These are phyloP conservation scores for Condylostoma magnum DNA, from an alignment of 169 alveolate species.

Conservation along the genomic window DNA sequence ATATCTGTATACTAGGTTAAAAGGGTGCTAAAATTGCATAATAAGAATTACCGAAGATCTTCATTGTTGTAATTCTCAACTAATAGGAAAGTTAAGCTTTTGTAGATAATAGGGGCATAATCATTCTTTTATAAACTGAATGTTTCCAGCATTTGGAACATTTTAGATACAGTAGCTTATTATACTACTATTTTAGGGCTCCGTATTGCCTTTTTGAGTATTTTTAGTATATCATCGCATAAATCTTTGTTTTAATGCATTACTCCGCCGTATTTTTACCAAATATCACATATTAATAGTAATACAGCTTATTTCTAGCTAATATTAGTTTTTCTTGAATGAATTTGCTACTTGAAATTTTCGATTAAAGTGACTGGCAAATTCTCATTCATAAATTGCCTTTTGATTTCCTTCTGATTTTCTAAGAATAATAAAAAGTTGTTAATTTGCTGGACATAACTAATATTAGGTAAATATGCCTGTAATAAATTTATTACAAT, in stretches of 20 bases:
- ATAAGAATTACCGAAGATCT: slow-evolving; percentile 70
- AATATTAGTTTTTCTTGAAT: no score
- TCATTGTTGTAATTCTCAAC: slow-evolving; percentile 73
- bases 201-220: slow-evolving; percentile 19
- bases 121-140: slow-evolving; percentile 17
- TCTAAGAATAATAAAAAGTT: no score
- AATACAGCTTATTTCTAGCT: no score
- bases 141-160: slow-evolving; percentile 7
- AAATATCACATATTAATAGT: slow-evolving; percentile 22
- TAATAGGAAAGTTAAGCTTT: slow-evolving; percentile 72
- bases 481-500: no score
- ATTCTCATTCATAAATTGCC: no score
- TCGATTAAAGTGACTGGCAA: no score
- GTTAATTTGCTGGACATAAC: no score
- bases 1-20: slow-evolving; percentile 57
- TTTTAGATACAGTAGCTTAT: neutral
- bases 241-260: slow-evolving; percentile 19
- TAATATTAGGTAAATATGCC: no score
- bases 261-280: neutral
- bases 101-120: slow-evolving; percentile 79
- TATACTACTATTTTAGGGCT: neutral
- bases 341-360: no score
- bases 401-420: no score
- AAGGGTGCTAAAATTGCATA: slow-evolving; percentile 59
- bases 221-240: neutral